These are phyloP conservation scores for Sideroxylon spinosum DNA, from an alignment of 179 eudicot species.

Conservation along the genomic window DNA sequence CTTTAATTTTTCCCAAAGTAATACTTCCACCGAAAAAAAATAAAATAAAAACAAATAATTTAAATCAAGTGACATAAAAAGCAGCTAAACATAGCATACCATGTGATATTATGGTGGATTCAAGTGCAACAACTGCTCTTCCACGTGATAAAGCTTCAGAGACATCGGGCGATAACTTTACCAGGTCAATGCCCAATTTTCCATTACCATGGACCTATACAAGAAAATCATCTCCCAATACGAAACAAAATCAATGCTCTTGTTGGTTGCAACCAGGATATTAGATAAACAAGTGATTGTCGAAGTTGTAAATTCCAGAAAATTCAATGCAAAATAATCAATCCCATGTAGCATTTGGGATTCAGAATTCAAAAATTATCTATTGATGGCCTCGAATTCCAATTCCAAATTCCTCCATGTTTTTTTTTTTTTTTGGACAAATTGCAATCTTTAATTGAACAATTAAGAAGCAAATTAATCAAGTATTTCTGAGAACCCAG, in stretches of 20 bases:
- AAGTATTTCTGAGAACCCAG: background rate
- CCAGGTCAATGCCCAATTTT: background rate
- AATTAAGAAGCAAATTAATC: too few relatives aligned
- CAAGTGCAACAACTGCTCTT: conserved; percentile 50
- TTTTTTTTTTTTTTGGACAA: too few relatives aligned
- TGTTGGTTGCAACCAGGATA: background rate
- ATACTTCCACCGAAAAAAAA: too few relatives aligned
- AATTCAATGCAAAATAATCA: background rate
- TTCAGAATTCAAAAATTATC: background rate
- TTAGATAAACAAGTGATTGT: too few relatives aligned
- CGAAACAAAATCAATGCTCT: background rate
- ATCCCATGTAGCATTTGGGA: background rate
- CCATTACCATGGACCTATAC: conserved; percentile 4
- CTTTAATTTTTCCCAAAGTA: too few relatives aligned
- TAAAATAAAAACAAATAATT: too few relatives aligned
- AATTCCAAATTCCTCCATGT: background rate
- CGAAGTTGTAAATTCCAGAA: too few relatives aligned
- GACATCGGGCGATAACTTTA: conserved; percentile 44
- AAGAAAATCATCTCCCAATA: background rate
- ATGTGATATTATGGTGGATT: conserved; percentile 42
- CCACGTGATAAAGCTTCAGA: conserved; percentile 43
- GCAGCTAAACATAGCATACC: conserved; percentile 20
- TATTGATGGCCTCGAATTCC: background rate
- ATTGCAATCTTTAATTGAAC: too few relatives aligned
- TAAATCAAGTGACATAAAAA: background rate